phyloP scores from a whole-genome alignment of 805 yeast species.

The Metschnikowia matae region DNA sequence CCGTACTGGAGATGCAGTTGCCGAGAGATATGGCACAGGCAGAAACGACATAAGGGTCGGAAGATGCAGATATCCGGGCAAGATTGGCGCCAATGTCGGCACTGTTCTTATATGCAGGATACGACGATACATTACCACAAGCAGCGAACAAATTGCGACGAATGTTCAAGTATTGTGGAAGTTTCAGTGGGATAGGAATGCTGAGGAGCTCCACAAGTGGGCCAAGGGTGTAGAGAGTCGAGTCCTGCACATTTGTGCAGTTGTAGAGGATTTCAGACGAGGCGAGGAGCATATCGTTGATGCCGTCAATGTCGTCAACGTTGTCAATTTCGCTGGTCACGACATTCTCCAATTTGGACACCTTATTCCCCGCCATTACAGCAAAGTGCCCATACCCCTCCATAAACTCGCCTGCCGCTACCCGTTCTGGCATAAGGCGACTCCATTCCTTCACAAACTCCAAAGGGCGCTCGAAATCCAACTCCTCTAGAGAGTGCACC shows the following conservation, averaged over 20 bases:
- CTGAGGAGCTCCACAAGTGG: not conserved
- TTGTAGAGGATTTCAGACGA: constrained; percentile 15
- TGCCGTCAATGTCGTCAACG: not conserved
- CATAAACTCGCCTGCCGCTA: constrained; percentile 1
- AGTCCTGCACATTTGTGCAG: constrained; percentile 21
- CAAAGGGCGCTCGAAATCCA: constrained; percentile 3
- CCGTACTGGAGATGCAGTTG: constrained; percentile 26
- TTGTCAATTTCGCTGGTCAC: not conserved
- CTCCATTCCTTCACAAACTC: constrained; percentile 11
- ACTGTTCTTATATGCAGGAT: constrained; percentile 23
- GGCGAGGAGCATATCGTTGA: constrained; percentile 1
- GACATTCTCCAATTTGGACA: not conserved
- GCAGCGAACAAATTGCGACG: constrained; percentile 31
- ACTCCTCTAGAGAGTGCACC: not conserved
- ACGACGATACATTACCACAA: constrained; percentile 33
- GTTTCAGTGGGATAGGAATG: not conserved
- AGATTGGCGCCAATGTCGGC: constrained; percentile 21
- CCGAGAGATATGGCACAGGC: constrained; percentile 34
- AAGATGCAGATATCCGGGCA: not conserved
- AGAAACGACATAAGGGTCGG: constrained; percentile 25
- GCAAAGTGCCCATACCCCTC: not conserved
- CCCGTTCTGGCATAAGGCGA: constrained; percentile 1
- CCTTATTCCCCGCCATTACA: not conserved
- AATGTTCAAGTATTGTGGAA: constrained; percentile 10
- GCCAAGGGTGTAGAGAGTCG: constrained; percentile 1